Conservation (phyloP, 768 basidiomycete genomes). For the Mycena leptocephala region DNA sequence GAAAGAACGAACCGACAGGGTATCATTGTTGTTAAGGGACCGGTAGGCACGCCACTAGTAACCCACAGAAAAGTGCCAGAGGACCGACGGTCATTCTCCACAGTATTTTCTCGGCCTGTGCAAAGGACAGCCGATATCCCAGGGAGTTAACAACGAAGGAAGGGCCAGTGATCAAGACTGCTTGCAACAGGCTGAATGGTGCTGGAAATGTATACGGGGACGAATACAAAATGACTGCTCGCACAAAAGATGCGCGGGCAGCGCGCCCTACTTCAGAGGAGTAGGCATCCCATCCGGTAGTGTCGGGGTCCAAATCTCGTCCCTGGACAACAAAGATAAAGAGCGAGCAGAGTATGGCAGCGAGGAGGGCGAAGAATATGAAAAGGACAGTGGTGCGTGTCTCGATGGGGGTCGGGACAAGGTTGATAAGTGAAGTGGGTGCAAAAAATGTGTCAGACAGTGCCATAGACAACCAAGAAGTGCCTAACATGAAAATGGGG, state of each 20-base stretch:
- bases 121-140: constrained; percentile 36
- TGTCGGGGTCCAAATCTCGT: constrained; percentile 11
- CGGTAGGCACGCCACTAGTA: background rate
- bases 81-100: constrained; percentile 64
- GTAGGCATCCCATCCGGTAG: constrained; percentile 66
- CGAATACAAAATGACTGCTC: constrained; percentile 54
- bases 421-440: constrained; percentile 22
- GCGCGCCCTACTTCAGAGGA: constrained; percentile 57
- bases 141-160: constrained; percentile 31
- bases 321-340: constrained; percentile 50
- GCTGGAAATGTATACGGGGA: constrained; percentile 62
- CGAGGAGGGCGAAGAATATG: constrained; percentile 51
- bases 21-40: constrained; percentile 1
- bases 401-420: constrained; percentile 61
- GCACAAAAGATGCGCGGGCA: constrained; percentile 60
- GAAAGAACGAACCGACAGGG: background rate
- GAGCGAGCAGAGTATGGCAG: constrained; percentile 54
- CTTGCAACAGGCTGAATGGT: constrained; percentile 65
- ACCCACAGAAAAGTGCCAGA: constrained; percentile 46
- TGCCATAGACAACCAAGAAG: constrained; percentile 64
- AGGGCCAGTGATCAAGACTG: constrained; percentile 43
- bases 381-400: constrained; percentile 61
- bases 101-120: constrained; percentile 48
- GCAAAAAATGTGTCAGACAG: constrained; percentile 56
- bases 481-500: constrained; percentile 61